Evolutionary conservation across 805 yeast genomes (phyloP), one percentile per base, ranked within the genome.

Genomic region (Yamadazyma nakazawae): DNA sequence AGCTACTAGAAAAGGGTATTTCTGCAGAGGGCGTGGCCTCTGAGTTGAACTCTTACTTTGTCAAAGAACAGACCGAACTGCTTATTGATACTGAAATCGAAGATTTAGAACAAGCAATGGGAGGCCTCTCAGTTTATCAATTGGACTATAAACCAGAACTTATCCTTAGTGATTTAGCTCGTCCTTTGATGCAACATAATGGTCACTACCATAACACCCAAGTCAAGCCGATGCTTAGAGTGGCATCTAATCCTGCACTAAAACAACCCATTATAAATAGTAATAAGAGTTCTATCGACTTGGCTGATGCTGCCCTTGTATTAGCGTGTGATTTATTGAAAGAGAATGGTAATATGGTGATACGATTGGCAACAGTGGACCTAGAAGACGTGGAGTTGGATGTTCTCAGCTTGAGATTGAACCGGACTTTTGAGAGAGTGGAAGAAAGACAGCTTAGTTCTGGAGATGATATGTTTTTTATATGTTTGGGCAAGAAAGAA

Each of bases 301-400:
- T 70, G 54, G 73, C 74, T 0, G 76, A 71, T 43, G 74, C 75
- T 0, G 58, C 72, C 1, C 53, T 70, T 30, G 48, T 67, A 3
- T 49, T 71, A 14, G 52, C 62, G 11, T 63, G 70, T 40, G 57
- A 57, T 1, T 44, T 62, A 0, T 55, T 72, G 49, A 56, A 51
- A 35, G 58, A 62, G 12, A 54, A 54, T 1, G 76, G 76, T 1
- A 60, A 54, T 1, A 52, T 70, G 35, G 63, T 72, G 7, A 43
- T 67, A 5, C 52, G 74, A 39, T 45, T 72, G 21, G 45, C 62
- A 9, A 37, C 42, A 9, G 63, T 67, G 0, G 55, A 63, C 36
- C 21, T 47, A 5, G 46, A 51, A 2, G 72, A 72, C 47, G 55
- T 62, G 1, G 74, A 68, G 45, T 42, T 68, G 34, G 52, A 35